Evolutionary conservation across 257 asterid genomes (phyloP).

Genomic region (Buddleja alternifolia): DNA sequence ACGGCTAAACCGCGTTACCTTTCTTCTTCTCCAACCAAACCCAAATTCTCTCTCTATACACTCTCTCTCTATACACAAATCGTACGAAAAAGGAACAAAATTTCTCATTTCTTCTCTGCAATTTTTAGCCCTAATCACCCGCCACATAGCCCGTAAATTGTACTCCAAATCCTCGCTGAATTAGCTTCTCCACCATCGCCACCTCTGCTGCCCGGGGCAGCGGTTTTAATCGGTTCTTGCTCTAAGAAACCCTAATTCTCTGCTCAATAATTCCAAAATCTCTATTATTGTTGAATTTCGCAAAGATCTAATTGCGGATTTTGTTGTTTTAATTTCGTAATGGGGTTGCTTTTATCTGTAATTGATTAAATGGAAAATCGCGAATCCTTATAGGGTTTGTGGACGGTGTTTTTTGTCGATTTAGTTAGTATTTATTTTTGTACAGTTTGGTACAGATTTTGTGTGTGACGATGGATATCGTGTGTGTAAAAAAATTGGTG

Average conservation of each 20-base stretch:
- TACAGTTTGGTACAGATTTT: conserved; percentile 30
- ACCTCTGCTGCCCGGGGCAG: conserved; percentile 33
- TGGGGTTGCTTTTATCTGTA: conserved; percentile 2
- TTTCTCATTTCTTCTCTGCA: conserved; percentile 21
- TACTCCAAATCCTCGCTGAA: conserved; percentile 33
- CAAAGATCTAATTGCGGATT: conserved; percentile 21
- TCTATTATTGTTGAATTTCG: conserved; percentile 25
- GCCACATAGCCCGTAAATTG: conserved; percentile 27
- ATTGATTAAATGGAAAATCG: conserved; percentile 37
- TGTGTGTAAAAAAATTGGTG: conserved; percentile 33
- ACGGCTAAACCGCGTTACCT: conserved; percentile 39
- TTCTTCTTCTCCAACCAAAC: conserved; percentile 43
- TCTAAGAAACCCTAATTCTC: conserved; percentile 37
- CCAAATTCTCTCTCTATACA: conserved; percentile 29
- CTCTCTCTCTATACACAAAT: too few relatives aligned
- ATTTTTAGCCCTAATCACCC: conserved; percentile 28
- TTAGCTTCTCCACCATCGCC: conserved; percentile 24
- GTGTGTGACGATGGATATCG: conserved; percentile 14
- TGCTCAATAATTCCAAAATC: conserved; percentile 21
- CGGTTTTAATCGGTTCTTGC: conserved; percentile 50
- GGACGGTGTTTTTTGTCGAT: conserved; percentile 33
- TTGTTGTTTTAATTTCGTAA: background rate
- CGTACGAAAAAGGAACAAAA: too few relatives aligned
- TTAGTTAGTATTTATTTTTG: conserved; percentile 28
- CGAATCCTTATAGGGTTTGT: conserved; percentile 58